Conservation (phyloP, 345 rosid genomes). For the Eucalyptus pumila region DNA sequence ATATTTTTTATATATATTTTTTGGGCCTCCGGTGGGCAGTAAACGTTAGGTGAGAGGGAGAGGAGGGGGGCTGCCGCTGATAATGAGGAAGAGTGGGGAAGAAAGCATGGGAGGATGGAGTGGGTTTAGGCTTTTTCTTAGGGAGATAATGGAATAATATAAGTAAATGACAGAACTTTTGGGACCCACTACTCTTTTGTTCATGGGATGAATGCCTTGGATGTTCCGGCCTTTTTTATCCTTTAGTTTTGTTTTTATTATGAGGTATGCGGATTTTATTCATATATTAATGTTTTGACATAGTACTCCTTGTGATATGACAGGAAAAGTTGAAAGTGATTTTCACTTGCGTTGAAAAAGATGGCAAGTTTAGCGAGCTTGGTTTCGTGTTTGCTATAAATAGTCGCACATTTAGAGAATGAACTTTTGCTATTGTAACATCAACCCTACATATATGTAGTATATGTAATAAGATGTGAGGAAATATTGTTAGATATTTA, state of each 20-base stretch:
- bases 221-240: neutral
- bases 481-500: neutral
- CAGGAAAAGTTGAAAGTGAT: too few relatives aligned
- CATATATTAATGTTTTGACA: too few relatives aligned
- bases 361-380: neutral
- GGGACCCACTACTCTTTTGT: neutral
- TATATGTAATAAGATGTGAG: neutral
- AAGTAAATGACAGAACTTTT: too few relatives aligned
- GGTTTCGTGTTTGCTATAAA: neutral
- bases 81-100: neutral
- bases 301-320: too few relatives aligned
- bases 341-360: accelerated
- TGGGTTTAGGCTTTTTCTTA: neutral
- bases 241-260: too few relatives aligned
- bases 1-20: too few relatives aligned
- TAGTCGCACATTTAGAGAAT: neutral
- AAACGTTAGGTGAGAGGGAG: neutral
- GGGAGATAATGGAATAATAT: too few relatives aligned
- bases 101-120: neutral
- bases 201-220: neutral
- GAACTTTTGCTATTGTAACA: neutral
- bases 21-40: neutral
- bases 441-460: accelerated
- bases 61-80: neutral
- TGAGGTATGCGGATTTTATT: too few relatives aligned